Evolutionary conservation across 2,329 filamentous ascomycete genomes (phyloP).

Genomic region (Beauveria scarabaeidicola): DNA sequence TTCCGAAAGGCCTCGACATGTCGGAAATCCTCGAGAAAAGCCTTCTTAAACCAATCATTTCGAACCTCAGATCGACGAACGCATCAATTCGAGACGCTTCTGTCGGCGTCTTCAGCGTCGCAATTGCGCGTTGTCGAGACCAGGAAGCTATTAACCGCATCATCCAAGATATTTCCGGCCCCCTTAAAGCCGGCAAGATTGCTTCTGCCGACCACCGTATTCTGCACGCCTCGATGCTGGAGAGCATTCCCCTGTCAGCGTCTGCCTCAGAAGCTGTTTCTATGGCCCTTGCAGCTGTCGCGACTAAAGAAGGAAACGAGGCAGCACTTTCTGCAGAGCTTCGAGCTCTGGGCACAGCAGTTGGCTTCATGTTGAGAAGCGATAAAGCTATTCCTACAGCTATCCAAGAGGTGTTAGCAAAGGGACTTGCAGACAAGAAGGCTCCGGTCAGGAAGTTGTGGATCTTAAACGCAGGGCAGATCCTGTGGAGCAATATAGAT

Average conservation of each 20-base stretch:
- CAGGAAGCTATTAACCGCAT: conserved; percentile 54
- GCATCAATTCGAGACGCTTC: conserved; percentile 66
- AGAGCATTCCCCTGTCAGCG: conserved; percentile 50
- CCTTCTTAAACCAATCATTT: conserved; percentile 78
- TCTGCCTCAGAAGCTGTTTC: conserved; percentile 59
- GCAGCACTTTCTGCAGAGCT: conserved; percentile 69
- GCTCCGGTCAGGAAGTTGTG: conserved; percentile 68
- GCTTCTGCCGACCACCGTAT: conserved; percentile 77
- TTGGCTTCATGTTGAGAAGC: conserved; percentile 53
- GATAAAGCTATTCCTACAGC: conserved; percentile 55
- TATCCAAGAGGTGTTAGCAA: conserved; percentile 62
- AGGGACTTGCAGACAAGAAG: conserved; percentile 82
- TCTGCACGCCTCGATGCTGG: conserved; percentile 73
- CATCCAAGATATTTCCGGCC: conserved; percentile 67
- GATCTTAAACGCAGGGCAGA: conserved; percentile 64
- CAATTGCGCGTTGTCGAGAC: conserved; percentile 56
- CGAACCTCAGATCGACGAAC: conserved; percentile 88
- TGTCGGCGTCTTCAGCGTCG: conserved; percentile 60
- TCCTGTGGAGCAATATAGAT: conserved; percentile 51
- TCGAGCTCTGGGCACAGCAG: conserved; percentile 57
- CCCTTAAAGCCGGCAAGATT: conserved; percentile 76
- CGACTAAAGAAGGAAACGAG: conserved; percentile 84
- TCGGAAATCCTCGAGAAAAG: conserved; percentile 63
- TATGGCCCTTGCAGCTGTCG: conserved; percentile 56
- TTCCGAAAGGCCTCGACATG: conserved; percentile 66